Percentiles rank a stretch among this genome's conserved stretches.
phyloP scores from a whole-genome alignment of 257 asterid genomes.

The Primulina tabacum region DNA sequence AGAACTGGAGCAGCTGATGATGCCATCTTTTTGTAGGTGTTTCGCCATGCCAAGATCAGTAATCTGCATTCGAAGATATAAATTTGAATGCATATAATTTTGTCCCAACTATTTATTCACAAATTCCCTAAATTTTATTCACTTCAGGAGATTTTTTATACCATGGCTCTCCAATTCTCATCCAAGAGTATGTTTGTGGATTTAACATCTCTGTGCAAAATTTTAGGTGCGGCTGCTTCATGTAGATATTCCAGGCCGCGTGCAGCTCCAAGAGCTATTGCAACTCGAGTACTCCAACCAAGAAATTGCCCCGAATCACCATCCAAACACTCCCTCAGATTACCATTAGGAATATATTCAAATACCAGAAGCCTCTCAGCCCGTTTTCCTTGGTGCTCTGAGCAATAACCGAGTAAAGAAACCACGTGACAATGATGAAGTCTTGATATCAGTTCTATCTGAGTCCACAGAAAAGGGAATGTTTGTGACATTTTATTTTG shows the following conservation, averaged over 20 bases:
- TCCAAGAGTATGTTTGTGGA: slow-evolving; percentile 91
- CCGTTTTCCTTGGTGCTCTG: slow-evolving; percentile 63
- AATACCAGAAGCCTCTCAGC: slow-evolving; percentile 83
- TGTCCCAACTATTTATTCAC: neutral
- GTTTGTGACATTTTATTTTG: neutral
- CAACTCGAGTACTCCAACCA: slow-evolving; percentile 73
- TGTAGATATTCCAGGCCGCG: slow-evolving; percentile 98
- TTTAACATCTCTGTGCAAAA: slow-evolving; percentile 94
- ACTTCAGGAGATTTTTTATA: slow-evolving; percentile 25
- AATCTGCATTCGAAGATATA: slow-evolving; percentile 47
- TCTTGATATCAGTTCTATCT: slow-evolving; percentile 89
- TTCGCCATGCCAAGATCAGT: slow-evolving; percentile 99
- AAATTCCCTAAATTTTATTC: slow-evolving; percentile 5
- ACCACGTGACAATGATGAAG: slow-evolving; percentile 96
- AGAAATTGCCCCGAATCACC: slow-evolving; percentile 51
- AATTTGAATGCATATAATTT: neutral
- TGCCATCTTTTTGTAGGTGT: slow-evolving; percentile 69
- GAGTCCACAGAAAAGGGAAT: slow-evolving; percentile 21
- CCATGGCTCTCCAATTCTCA: slow-evolving; percentile 92
- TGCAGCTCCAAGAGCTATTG: slow-evolving; percentile 97
- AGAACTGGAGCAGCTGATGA: slow-evolving; percentile 68
- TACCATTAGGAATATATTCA: slow-evolving; percentile 77
- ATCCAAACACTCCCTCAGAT: slow-evolving; percentile 83
- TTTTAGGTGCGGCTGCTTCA: slow-evolving; percentile 97
- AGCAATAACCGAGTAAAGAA: slow-evolving; percentile 90